Evolutionary conservation across 2,329 filamentous ascomycete genomes (phyloP).

Genomic region (Fusarium virguliforme): DNA sequence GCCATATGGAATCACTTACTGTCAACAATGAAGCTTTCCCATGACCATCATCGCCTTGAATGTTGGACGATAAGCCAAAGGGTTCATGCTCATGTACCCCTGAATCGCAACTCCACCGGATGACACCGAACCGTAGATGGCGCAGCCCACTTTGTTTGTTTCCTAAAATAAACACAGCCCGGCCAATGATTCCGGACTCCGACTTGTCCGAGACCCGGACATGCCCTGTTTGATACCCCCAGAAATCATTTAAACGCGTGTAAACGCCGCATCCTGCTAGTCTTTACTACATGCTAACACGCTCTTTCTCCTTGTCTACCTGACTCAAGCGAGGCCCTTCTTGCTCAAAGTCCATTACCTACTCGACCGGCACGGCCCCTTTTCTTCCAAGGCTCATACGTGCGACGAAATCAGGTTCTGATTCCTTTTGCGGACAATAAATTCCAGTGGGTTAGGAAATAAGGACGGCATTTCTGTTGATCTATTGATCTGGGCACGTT

Average conservation of each 20-base stretch:
- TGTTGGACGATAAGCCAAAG: not conserved
- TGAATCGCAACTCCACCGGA: not conserved
- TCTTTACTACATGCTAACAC: not conserved
- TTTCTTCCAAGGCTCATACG: too few relatives aligned
- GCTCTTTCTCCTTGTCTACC: too few relatives aligned
- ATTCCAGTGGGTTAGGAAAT: too few relatives aligned
- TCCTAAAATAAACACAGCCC: conserved; percentile 9
- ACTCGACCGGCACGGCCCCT: too few relatives aligned
- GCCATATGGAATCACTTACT: not conserved
- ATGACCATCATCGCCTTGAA: not conserved
- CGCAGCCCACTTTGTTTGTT: conserved; percentile 2
- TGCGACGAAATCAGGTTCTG: too few relatives aligned
- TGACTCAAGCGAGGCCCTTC: too few relatives aligned
- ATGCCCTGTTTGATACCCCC: not conserved
- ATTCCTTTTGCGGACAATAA: too few relatives aligned
- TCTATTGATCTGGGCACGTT: too few relatives aligned
- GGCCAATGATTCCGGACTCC: not conserved
- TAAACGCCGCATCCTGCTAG: not conserved
- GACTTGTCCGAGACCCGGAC: not conserved
- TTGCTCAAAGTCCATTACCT: too few relatives aligned
- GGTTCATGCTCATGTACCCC: not conserved
- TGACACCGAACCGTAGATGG: conserved; percentile 1
- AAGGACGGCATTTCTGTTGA: too few relatives aligned
- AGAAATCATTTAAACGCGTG: not conserved
- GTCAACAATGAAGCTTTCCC: not conserved